Evolutionary conservation across 2,329 filamentous ascomycete genomes (phyloP).

Genomic region (Ophiocordyceps unilateralis): DNA sequence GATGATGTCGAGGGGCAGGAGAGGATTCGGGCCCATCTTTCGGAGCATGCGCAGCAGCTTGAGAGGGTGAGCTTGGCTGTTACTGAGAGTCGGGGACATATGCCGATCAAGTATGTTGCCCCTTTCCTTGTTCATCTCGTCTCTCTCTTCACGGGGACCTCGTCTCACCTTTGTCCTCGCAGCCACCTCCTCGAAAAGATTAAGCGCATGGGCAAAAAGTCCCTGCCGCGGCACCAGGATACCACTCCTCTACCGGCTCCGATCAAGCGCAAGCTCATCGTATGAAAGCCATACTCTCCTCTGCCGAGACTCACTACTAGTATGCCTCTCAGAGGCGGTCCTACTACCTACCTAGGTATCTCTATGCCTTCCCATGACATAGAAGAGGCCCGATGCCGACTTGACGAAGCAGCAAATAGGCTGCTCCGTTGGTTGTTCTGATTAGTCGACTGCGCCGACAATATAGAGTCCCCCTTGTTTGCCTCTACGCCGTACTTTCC

Average conservation of each 20-base stretch:
- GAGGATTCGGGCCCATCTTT: conserved; percentile 42
- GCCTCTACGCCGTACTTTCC: too few relatives aligned
- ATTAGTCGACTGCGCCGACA: too few relatives aligned
- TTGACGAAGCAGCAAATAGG: too few relatives aligned
- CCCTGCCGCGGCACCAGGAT: conserved; percentile 11
- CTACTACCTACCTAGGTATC: too few relatives aligned
- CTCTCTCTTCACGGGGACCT: not conserved
- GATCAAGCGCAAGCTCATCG: conserved; percentile 27
- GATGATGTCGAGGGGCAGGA: conserved; percentile 35
- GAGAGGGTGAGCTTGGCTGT: conserved; percentile 34
- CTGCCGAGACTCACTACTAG: too few relatives aligned
- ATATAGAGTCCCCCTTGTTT: too few relatives aligned
- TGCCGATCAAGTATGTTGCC: conserved; percentile 37
- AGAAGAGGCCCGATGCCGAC: too few relatives aligned
- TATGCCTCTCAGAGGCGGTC: too few relatives aligned
- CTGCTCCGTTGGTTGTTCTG: too few relatives aligned
- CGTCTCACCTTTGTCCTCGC: not conserved
- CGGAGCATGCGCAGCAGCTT: conserved; percentile 39
- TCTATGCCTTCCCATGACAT: too few relatives aligned
- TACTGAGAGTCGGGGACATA: conserved; percentile 36
- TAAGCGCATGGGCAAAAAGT: conserved; percentile 24
- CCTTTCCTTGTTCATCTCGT: conserved; percentile 17
- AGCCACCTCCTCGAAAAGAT: conserved; percentile 41
- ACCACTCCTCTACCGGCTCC: conserved; percentile 16
- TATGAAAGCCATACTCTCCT: too few relatives aligned